Evolutionary conservation across 2,329 filamentous ascomycete species (phyloP).

Genomic region (Beauveria pseudobassiana): DNA sequence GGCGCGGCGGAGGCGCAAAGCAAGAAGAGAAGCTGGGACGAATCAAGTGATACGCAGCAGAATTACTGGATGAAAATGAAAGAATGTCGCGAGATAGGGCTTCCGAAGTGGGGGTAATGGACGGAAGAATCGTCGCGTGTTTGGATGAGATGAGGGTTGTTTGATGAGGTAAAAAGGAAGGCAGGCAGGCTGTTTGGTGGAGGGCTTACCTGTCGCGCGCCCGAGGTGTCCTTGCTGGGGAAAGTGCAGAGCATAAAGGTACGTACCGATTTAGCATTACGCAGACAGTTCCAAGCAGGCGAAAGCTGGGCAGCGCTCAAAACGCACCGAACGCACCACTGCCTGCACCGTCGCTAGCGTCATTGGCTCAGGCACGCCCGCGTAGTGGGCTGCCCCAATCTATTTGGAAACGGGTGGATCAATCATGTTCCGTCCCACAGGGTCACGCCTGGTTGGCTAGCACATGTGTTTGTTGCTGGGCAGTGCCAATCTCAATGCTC

Average conservation of each 20-base stretch:
- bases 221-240: conserved; percentile 2
- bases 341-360: neutral
- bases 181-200: neutral
- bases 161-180: conserved; percentile 12
- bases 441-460: neutral
- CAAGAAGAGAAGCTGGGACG: neutral
- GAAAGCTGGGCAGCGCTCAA: neutral
- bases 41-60: neutral
- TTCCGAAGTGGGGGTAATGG: conserved; percentile 3
- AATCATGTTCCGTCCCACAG: conserved; percentile 9
- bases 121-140: conserved; percentile 14
- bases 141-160: conserved; percentile 5
- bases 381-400: neutral
- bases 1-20: conserved; percentile 6
- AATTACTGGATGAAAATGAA: neutral
- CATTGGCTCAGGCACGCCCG: conserved; percentile 6
- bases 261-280: neutral
- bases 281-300: neutral
- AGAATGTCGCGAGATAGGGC: conserved; percentile 2
- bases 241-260: neutral
- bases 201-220: conserved; percentile 11
- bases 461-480: conserved; percentile 3
- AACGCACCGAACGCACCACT: neutral
- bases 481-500: neutral
- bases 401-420: conserved; percentile 10